Base-by-base conservation (phyloP, 345 rosid species). In the Eucalyptus caleyi region DNA sequence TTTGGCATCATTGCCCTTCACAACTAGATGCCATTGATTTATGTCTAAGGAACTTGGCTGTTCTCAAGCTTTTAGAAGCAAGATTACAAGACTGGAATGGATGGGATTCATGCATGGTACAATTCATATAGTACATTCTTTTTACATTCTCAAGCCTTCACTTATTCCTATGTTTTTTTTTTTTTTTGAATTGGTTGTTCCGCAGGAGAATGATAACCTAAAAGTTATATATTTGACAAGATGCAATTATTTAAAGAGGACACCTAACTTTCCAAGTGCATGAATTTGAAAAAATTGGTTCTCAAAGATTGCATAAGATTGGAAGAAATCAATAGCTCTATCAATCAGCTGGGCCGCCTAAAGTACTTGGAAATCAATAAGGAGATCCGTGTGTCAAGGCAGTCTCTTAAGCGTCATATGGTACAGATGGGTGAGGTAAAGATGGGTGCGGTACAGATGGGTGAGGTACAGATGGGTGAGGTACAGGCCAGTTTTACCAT, bases 101-200 rank as follows among this genome's bases (percentile, higher is more conserved):
- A 50, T 86, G 87, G 87, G 3, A 1, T 8, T 1, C 59, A 16
- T 86, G 53, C 87, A 30, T n/a, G 87, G 87, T 86, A 86, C 13
- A 34, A 69, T 32, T 32, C 8, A 9, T 0, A 3, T 34, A 34
- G 2, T 18, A 8, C 2, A 1, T 18, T 16, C 12, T 3, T 32
- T 69, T 69, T 69, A 10, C 13, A 3, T 51, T 51, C 53, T 50
- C 53, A 16, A 4, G 6, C 27, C 37, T 86, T 86, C 27, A 27
- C 44, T 27, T 67, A 49, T 16, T 14, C 34, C 15, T n/a, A 16
- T 26, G 49, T 47, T 3, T 45, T 45, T 3, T 10, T 45, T 3
- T 50, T 18, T 69, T 34, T 1, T 47, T 11, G 49, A 47, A 9
- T 8, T 16, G 26, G 12, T 9, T 34, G 26, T 86, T 86, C 24